Base-by-base conservation (phyloP, 2,329 filamentous ascomycete species). In the Ascocoryne sarcoides region DNA sequence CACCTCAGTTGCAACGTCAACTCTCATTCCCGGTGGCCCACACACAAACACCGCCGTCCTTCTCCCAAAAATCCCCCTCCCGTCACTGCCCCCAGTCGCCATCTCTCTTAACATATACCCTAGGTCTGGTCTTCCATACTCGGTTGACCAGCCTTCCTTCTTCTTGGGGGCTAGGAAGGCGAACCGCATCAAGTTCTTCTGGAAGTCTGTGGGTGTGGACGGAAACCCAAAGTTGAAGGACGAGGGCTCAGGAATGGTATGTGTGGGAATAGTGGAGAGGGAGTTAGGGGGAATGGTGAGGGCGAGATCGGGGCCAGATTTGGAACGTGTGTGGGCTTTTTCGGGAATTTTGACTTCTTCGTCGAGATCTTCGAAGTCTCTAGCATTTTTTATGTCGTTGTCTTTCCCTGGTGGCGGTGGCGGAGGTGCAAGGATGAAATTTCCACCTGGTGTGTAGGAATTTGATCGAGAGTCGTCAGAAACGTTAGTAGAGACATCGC, bases 1-100 rank as follows among this genome's bases (percentile, higher is more conserved):
- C 17, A 95, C 86, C 0, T 85, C 84, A 50, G 78, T 84, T n/a
- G 84, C 81, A 12, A 95, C 89, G 51, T 88, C 87, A 10, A 89
- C 78, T 48, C 90, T 70, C 88, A 95, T 93, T 42, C 77, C 71
- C 1, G 86, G 78, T 14, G 90, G 90, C 0, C 90, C 90, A 57
- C 90, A 96, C 10, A 96, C 89, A 60, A 93, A 95, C 4, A 95
- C 85, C 51, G 87, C 90, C 3, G 86, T 88, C 42, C 87, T 69
- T 32, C 83, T 71, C 2, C 90, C 89, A 43, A 93, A 82, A 41
- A 82, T 78, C 1, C 79, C 79, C 33, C 76, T 66, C 2, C 79
- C 76, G 48, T 82, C 75, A 0, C 67, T 51, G 38, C 79, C 80
- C n/a, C 79, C 82, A 16, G 76, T 79, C 4, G 85, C 84, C 74